Conservation (phyloP, 805 yeast species). For the Zygosaccharomyces bisporus region DNA sequence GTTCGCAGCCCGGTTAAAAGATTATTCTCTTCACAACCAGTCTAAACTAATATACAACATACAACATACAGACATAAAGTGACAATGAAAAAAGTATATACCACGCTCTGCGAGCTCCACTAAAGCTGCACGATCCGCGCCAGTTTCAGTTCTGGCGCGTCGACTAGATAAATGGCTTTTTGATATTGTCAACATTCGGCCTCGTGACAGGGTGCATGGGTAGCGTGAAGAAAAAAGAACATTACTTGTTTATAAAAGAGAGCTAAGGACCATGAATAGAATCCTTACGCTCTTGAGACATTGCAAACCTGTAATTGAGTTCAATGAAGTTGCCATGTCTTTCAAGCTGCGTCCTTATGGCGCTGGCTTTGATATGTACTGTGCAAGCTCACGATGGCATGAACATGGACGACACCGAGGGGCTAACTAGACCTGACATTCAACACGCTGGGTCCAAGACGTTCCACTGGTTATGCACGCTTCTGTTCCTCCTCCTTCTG, state of each 20-base stretch:
- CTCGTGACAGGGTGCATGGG: conserved; percentile 7
- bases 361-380: not conserved
- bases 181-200: not conserved
- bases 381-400: conserved; percentile 18
- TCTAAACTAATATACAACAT: not conserved
- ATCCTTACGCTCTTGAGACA: not conserved
- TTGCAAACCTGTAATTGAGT: not conserved
- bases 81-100: not conserved
- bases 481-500: conserved; percentile 45
- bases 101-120: not conserved
- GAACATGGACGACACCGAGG: conserved; percentile 36
- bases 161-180: not conserved
- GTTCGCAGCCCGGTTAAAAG: not conserved
- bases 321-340: not conserved
- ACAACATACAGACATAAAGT: not conserved
- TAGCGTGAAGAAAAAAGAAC: not conserved
- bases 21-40: not conserved
- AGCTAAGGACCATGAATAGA: not conserved
- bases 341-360: not conserved
- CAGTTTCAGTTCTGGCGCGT: no score
- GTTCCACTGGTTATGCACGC: conserved; percentile 60
- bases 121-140: no score
- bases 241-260: not conserved
- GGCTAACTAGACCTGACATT: conserved; percentile 37
- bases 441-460: conserved; percentile 50